Base-by-base conservation (phyloP, 140 eudicot species). In the Ambrosia hybrid region DNA sequence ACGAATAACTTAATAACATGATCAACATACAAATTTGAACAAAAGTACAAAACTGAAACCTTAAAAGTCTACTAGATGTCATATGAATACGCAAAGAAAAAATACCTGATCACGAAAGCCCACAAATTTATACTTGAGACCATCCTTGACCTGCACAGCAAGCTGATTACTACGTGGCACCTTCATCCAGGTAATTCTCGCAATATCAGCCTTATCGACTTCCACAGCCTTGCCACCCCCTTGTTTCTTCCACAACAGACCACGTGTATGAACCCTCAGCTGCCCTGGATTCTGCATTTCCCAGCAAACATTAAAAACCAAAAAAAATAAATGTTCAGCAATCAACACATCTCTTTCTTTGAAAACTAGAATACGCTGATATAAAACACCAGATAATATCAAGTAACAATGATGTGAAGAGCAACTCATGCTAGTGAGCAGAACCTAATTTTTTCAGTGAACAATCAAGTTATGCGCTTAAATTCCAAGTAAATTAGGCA, bases 161-260 rank as follows among this genome's bases (percentile, higher is more conserved):
- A 94, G 96, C 76, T 90, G 97, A 82, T 94, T 83, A 73, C 89
- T 80, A 11, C 99, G 83, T 6, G 97, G 97, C 36, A 95, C 95
- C 82, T 95, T 95, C 99, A 88, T 95, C 99, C 99, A 95, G 0
- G 85, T 79, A 13, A 95, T 80, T 48, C 80, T 64, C 37, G 79
- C 72, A 39, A 95, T 73, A 51, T 95, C 89, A 74, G 80, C 11
- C 78, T 82, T 95, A 36, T 91, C 96, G 13, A 95, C 96, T 70
- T 95, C 99, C 68, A 91, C 96, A 63, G 97, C 95, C 79, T 91
- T 95, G 43, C 99, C 97, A 59, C 99, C 99, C 0, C 97, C 97
- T 84, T 84, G 96, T 82, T 95, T 95, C 84, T 85, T 95, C 99
- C 99, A 95, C 62, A 78, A 33, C 39, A 95, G 64, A 34, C 97